Conservation (phyloP, 192 early-diverging fungal genomes). For the Coemansia umbellata region DNA sequence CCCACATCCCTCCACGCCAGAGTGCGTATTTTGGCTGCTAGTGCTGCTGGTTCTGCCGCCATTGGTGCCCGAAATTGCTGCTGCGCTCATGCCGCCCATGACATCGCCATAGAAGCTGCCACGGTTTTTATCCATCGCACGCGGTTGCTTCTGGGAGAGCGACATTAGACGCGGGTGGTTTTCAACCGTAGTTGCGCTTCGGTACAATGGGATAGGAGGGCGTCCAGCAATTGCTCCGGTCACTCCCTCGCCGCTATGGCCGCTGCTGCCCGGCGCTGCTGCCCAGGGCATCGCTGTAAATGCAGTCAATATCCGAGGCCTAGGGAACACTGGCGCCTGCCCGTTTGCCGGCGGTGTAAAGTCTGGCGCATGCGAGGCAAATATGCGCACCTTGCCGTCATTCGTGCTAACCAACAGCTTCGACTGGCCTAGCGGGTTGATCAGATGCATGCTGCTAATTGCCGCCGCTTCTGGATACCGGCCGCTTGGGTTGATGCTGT, state of each 20-base stretch:
- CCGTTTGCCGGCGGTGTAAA: conserved; percentile 16
- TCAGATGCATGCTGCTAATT: conserved; percentile 74
- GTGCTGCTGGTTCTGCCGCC: not conserved
- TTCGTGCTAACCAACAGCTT: conserved; percentile 61
- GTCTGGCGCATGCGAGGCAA: conserved; percentile 45
- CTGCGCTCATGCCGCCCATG: not conserved
- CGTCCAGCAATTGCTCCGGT: no score
- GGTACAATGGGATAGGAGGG: not conserved
- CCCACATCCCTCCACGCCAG: conserved; percentile 10
- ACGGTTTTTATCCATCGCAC: conserved; percentile 6
- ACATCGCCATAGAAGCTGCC: not conserved
- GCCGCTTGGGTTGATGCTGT: conserved; percentile 5
- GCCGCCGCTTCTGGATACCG: conserved; percentile 10
- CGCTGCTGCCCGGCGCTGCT: no score
- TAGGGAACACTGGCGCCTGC: conserved; percentile 25
- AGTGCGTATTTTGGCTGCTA: not conserved
- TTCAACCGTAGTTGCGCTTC: not conserved
- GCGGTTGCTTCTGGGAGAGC: no score
- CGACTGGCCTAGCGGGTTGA: conserved; percentile 88
- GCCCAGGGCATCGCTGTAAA: conserved; percentile 44
- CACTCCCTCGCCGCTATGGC: no score
- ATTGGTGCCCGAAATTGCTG: not conserved
- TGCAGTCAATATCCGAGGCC: conserved; percentile 37
- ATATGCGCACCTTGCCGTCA: conserved; percentile 48
- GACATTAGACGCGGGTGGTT: conserved; percentile 5